phyloP scores from a whole-genome alignment of 169 alveolate species.

The Ichthyophthirius multifiliis region DNA sequence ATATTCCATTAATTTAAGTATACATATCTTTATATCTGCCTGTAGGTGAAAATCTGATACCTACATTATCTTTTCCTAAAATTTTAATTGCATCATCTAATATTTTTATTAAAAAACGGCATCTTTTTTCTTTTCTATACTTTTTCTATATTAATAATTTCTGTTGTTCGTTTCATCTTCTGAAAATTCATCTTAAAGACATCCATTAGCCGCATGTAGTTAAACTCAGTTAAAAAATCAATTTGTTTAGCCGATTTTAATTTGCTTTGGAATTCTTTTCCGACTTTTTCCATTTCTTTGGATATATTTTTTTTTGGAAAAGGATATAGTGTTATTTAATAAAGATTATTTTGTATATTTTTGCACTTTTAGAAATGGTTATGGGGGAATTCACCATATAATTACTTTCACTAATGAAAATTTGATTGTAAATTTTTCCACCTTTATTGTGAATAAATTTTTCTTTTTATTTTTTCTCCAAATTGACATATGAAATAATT shows the following conservation, averaged over 20 bases:
- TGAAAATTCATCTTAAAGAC: slow-evolving; percentile 50
- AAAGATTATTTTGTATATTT: too few species aligned
- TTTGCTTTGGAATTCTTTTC: slow-evolving; percentile 14
- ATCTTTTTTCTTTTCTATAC: slow-evolving; percentile 59
- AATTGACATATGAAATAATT: too few species aligned
- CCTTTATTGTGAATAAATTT: too few species aligned
- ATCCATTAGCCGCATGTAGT: slow-evolving; percentile 70
- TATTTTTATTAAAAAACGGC: slow-evolving; percentile 45
- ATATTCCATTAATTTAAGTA: slow-evolving; percentile 9
- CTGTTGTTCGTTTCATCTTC: slow-evolving; percentile 55
- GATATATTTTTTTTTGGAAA: slow-evolving; percentile 26
- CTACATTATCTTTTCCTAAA: slow-evolving; percentile 47
- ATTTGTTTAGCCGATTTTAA: slow-evolving; percentile 32
- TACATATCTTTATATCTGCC: slow-evolving; percentile 38
- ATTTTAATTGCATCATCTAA: slow-evolving; percentile 44
- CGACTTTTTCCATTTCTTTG: slow-evolving; percentile 29
- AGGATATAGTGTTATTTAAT: not conserved
- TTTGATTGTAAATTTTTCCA: too few species aligned
- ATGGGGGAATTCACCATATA: too few species aligned
- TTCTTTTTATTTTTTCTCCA: too few species aligned
- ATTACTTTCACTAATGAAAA: too few species aligned
- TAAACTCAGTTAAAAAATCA: slow-evolving; percentile 65
- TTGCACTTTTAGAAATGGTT: too few species aligned
- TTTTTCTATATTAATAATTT: slow-evolving; percentile 76
- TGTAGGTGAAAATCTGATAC: slow-evolving; percentile 33